These are phyloP conservation scores for Pistacia integerrima DNA, from an alignment of 345 rosid genomes.

Conservation along the genomic window DNA sequence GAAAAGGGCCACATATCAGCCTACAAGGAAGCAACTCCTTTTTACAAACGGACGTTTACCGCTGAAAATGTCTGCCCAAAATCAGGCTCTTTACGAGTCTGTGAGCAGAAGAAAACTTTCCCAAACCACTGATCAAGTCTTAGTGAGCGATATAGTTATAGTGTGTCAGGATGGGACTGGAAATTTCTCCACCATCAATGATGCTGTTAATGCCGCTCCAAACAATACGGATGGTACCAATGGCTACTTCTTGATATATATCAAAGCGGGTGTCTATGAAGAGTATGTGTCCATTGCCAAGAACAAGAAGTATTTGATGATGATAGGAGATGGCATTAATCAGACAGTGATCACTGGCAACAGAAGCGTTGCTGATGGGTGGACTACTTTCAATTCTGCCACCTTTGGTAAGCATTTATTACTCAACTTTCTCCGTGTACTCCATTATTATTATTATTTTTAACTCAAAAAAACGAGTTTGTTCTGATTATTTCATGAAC, in stretches of 20 bases:
- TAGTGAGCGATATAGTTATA: conserved; percentile 59
- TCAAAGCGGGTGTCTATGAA: conserved; percentile 71
- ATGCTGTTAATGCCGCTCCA: conserved; percentile 75
- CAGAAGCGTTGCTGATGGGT: conserved; percentile 74
- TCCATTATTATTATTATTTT: background rate
- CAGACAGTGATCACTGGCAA: conserved; percentile 82
- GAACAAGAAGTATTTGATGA: conserved; percentile 75
- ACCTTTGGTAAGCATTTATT: conserved; percentile 60
- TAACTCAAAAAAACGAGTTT: background rate
- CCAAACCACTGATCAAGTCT: conserved; percentile 35
- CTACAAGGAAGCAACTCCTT: conserved; percentile 30
- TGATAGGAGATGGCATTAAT: conserved; percentile 88
- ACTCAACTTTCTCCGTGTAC: background rate
- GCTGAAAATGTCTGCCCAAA: conserved; percentile 51
- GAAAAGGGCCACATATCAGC: conserved; percentile 33
- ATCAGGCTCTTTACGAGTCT: conserved; percentile 57
- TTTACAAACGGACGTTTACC: conserved; percentile 57
- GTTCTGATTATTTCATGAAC: conserved; percentile 1
- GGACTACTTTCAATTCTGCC: conserved; percentile 93
- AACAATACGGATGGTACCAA: conserved; percentile 50
- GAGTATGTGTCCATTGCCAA: conserved; percentile 72
- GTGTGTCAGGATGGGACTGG: conserved; percentile 79
- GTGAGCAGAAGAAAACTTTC: conserved; percentile 56
- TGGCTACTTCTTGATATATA: conserved; percentile 79
- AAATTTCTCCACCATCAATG: conserved; percentile 67